Evolutionary conservation across 2,329 filamentous ascomycete species (phyloP).

Genomic region (Aspergillus candidus): DNA sequence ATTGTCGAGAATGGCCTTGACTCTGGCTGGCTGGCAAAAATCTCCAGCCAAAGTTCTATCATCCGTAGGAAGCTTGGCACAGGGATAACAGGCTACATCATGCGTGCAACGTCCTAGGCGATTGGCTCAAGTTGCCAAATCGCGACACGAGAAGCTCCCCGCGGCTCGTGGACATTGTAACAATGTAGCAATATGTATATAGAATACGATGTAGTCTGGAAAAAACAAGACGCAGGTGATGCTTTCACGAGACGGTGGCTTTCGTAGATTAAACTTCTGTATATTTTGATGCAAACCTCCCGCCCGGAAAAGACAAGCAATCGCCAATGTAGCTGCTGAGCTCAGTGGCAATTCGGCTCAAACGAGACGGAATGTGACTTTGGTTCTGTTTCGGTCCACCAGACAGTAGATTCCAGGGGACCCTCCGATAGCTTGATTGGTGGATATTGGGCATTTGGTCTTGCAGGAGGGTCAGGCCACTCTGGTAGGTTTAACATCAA

Average conservation of each 20-base stretch:
- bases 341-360: not conserved
- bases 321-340: not conserved
- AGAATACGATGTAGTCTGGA: no score
- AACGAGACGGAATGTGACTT: not conserved
- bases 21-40: no score
- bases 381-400: not conserved
- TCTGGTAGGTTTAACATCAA: constrained; percentile 7
- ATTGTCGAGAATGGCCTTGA: no score
- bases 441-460: constrained; percentile 9
- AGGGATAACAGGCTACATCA: no score
- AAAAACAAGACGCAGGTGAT: not conserved
- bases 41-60: no score
- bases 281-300: constrained; percentile 5
- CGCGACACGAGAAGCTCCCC: no score
- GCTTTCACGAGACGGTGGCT: not conserved
- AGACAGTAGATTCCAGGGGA: not conserved
- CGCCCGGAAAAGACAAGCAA: constrained; percentile 9
- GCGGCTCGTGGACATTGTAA: no score
- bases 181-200: no score
- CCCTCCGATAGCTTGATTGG: constrained; percentile 8
- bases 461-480: constrained; percentile 4
- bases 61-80: no score
- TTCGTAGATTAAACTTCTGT: not conserved
- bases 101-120: no score
- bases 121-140: no score